Evolutionary conservation across 1,284 basidiomycete species (phyloP), one percentile per base, ranked within the genome.

Genomic region (Peniophora sp.): DNA sequence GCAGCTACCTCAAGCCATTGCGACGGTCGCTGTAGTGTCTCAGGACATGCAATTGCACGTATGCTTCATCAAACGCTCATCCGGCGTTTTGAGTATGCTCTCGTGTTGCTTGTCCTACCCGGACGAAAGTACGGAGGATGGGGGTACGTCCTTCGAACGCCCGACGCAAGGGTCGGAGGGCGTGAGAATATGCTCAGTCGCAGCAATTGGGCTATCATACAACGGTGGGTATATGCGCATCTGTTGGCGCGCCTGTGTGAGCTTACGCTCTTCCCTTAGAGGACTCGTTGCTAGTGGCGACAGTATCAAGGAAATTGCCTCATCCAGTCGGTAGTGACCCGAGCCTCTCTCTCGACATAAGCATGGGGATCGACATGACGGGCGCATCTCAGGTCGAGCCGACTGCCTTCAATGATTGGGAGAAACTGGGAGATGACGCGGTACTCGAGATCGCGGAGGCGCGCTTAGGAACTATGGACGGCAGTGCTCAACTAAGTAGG

Each of bases 191-290:
- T 89, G 86, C 56, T 64, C 72, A 11, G 68, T 71, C 52, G 86
- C 85, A 16, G 72, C 82, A 8, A 78, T 90, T 53, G 81, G 81
- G 3, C 60, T 85, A 39, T 71, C 71, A 38, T 87, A 85, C 57
- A 74, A 79, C 59, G 84, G 87, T 83, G 63, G 50, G 56, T 50
- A 32, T 36, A 14, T 45, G 38, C 38, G 8, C 38, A 16, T 8
- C 8, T 20, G 16, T 8, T 8, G 5, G 8, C 19, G 16, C 8
- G 6, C 16, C 5, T 6, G n/a, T 5, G 19, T 16, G 6, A 41
- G 16, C 19, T 41, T 5, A 41, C 38, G 34, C 8, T 41, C 19
- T 8, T 41, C n/a, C 5, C n/a, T 6, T 41, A 41, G 38, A 41
- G 38, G 38, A n/a, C 8, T 20, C 38, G 8, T 17, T 41, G 16